These are phyloP conservation scores for Diaporthe helianthi DNA, from an alignment of 2,329 filamentous ascomycete genomes.

Conservation along the genomic window DNA sequence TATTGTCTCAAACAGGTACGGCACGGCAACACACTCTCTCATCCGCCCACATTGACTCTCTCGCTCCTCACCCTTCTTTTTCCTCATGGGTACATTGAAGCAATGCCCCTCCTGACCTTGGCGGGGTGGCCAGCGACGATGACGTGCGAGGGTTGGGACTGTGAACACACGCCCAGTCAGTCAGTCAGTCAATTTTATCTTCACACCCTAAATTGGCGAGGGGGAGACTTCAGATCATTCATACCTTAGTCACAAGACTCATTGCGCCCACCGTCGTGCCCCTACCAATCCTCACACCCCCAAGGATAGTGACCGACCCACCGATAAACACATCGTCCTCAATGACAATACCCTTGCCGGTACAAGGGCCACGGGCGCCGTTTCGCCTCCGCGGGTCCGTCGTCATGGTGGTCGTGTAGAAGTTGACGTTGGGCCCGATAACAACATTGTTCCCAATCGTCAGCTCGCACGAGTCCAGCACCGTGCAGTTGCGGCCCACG, in stretches of 20 bases:
- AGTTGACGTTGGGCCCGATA: constrained; percentile 84
- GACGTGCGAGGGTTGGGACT: constrained; percentile 36
- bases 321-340: constrained; percentile 87
- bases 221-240: constrained; percentile 34
- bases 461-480: constrained; percentile 86
- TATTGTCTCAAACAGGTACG: not conserved
- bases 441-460: constrained; percentile 79
- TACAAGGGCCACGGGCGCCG: constrained; percentile 74
- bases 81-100: constrained; percentile 13
- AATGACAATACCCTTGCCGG: constrained; percentile 76
- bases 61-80: not conserved
- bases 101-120: constrained; percentile 34
- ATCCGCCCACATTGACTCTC: not conserved
- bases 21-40: no score
- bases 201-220: not conserved
- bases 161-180: not conserved
- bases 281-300: constrained; percentile 80
- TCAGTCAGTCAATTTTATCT: not conserved
- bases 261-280: constrained; percentile 83
- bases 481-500: constrained; percentile 82
- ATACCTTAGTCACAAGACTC: constrained; percentile 80
- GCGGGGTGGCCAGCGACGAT: constrained; percentile 39
- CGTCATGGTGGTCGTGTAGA: constrained; percentile 77
- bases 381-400: constrained; percentile 76
- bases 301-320: constrained; percentile 77